Conservation (phyloP, 495 filamentous ascomycete species). For the Xylaria palmicola region DNA sequence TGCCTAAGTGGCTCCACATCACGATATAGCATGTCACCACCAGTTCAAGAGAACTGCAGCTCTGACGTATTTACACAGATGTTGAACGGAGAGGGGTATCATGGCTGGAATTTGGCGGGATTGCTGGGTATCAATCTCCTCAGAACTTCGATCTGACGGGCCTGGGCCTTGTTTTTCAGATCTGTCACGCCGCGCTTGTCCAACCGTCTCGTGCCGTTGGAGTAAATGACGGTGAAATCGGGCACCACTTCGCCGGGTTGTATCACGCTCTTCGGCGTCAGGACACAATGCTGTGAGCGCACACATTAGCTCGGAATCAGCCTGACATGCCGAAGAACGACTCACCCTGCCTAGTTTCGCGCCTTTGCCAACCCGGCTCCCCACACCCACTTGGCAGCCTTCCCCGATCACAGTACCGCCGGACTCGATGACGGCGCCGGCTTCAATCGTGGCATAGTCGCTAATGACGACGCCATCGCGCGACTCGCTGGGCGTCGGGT, state of each 20-base stretch:
- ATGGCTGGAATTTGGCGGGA: constrained; percentile 55
- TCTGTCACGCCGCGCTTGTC: constrained; percentile 56
- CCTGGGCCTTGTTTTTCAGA: constrained; percentile 54
- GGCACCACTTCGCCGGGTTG: constrained; percentile 53
- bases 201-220: constrained; percentile 53
- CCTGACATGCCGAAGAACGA: constrained; percentile 11
- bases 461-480: constrained; percentile 50
- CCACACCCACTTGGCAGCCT: constrained; percentile 61
- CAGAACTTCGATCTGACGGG: constrained; percentile 62
- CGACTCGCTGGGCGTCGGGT: constrained; percentile 27
- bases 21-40: too few species aligned
- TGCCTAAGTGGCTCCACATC: too few species aligned
- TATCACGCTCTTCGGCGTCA: constrained; percentile 51
- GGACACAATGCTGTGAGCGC: constrained; percentile 50
- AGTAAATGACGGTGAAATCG: constrained; percentile 67
- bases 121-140: constrained; percentile 62
- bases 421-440: constrained; percentile 59
- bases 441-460: constrained; percentile 60
- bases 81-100: background rate
- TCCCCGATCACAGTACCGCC: constrained; percentile 60
- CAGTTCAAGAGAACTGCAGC: too few species aligned
- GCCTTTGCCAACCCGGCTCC: constrained; percentile 58
- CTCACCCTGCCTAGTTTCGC: constrained; percentile 64
- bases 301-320: background rate
- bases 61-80: too few species aligned